A percentile compares a stretch with the other conserved stretches of the same genome.
phyloP scores from a whole-genome alignment of 768 basidiomycete species.

The Boletus insuetus region DNA sequence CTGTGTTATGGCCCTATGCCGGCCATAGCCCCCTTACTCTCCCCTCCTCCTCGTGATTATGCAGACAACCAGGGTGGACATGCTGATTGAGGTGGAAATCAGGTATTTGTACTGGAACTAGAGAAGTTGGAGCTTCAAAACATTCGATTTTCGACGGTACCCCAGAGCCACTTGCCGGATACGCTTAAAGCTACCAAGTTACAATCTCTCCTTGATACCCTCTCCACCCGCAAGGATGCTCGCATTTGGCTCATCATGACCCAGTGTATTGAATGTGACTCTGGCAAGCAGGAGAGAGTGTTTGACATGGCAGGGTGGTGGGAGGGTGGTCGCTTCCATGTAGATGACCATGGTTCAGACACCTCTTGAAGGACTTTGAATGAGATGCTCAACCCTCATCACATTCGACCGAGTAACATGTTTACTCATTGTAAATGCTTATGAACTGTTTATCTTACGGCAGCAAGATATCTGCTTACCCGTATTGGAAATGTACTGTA shows the following conservation, averaged over 20 bases:
- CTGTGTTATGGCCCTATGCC: background rate
- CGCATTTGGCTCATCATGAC: background rate
- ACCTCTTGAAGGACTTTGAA: too few relatives aligned
- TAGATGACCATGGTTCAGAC: background rate
- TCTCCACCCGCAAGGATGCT: background rate
- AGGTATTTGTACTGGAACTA: background rate
- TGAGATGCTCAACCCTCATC: too few relatives aligned
- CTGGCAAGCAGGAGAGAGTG: background rate
- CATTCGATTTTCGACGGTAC: background rate
- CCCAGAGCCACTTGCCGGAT: too few relatives aligned
- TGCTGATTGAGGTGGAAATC: background rate
- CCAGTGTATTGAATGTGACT: background rate
- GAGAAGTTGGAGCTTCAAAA: background rate
- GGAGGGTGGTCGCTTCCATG: background rate
- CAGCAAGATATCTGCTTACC: too few relatives aligned
- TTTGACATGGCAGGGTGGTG: background rate
- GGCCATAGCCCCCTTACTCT: background rate
- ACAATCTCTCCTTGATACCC: background rate
- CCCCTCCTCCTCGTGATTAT: background rate
- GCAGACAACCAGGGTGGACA: too few relatives aligned
- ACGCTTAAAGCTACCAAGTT: too few relatives aligned
- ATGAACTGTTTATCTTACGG: too few relatives aligned
- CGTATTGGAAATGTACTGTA: too few relatives aligned
- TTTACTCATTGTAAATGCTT: too few relatives aligned
- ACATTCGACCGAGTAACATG: too few relatives aligned